phyloP scores from a whole-genome alignment of 495 filamentous ascomycete species.

The Tuber microsphaerosporum region DNA sequence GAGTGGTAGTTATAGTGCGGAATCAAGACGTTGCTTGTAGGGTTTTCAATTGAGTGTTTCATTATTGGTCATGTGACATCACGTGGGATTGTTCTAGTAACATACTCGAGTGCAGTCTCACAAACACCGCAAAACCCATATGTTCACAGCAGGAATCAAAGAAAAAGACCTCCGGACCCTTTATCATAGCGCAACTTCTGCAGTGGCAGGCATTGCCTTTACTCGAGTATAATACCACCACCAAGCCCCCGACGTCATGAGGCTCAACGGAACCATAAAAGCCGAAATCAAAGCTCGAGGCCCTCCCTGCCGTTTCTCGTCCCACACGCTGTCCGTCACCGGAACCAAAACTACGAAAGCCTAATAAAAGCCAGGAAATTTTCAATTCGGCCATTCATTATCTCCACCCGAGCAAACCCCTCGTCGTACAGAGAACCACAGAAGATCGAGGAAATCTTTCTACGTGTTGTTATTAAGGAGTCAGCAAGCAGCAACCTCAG shows the following conservation, averaged over 20 bases:
- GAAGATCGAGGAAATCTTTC: not conserved
- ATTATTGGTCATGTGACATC: no score
- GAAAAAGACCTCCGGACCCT: no score
- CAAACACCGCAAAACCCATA: not conserved
- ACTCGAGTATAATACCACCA: no score
- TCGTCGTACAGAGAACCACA: not conserved
- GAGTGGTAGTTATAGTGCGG: no score
- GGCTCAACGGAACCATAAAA: not conserved
- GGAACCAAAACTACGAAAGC: not conserved
- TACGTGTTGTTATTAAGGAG: not conserved
- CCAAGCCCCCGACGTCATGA: not conserved
- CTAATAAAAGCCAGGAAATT: not conserved
- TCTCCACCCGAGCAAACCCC: not conserved
- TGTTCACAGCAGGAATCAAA: not conserved
- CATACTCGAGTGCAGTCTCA: no score
- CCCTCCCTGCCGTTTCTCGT: not conserved
- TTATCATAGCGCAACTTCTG: not conserved
- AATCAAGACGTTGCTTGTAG: no score
- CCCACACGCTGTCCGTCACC: not conserved
- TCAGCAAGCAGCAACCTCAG: not conserved
- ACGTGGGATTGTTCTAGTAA: no score
- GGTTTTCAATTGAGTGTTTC: no score
- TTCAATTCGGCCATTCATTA: not conserved
- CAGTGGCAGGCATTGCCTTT: not conserved
- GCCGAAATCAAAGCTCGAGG: not conserved